phyloP scores from a whole-genome alignment of 495 filamentous ascomycete genomes.

The Cercophora scortea region DNA sequence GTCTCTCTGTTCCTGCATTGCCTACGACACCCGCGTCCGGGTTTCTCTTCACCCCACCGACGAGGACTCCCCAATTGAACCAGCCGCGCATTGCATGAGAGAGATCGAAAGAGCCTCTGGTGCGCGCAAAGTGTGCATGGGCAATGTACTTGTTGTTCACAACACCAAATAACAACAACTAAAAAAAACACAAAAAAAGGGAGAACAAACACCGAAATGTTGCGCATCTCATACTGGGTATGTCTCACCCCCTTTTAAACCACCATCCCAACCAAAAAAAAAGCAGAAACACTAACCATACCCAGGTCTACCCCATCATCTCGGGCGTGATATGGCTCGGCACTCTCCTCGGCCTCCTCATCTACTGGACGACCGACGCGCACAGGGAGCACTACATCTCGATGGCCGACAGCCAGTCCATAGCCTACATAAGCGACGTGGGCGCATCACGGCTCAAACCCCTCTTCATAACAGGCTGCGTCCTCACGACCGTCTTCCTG shows the following conservation, averaged over 20 bases:
- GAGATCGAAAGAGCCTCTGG: no score
- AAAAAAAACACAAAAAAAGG: not conserved
- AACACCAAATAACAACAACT: not conserved
- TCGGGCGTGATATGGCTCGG: conserved; percentile 75
- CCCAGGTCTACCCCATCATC: conserved; percentile 74
- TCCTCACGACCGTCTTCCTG: conserved; percentile 73
- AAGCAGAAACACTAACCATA: conserved; percentile 22
- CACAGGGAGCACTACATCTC: conserved; percentile 55
- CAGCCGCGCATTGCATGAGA: no score
- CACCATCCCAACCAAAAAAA: not conserved
- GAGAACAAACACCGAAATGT: conserved; percentile 7
- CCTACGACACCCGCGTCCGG: no score
- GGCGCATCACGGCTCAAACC: conserved; percentile 65
- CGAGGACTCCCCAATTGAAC: no score
- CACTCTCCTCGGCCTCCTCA: conserved; percentile 42
- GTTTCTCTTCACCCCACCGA: no score
- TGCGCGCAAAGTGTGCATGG: no score
- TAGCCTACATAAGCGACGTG: conserved; percentile 86
- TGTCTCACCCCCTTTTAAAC: conserved; percentile 6
- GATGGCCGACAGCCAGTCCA: conserved; percentile 56
- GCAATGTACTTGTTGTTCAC: no score
- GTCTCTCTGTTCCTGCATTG: no score
- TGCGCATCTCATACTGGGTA: conserved; percentile 48
- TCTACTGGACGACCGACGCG: conserved; percentile 55
- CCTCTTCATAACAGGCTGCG: conserved; percentile 75